Conservation (phyloP, 768 basidiomycete species). For the Tricholoma hemisulphureum region DNA sequence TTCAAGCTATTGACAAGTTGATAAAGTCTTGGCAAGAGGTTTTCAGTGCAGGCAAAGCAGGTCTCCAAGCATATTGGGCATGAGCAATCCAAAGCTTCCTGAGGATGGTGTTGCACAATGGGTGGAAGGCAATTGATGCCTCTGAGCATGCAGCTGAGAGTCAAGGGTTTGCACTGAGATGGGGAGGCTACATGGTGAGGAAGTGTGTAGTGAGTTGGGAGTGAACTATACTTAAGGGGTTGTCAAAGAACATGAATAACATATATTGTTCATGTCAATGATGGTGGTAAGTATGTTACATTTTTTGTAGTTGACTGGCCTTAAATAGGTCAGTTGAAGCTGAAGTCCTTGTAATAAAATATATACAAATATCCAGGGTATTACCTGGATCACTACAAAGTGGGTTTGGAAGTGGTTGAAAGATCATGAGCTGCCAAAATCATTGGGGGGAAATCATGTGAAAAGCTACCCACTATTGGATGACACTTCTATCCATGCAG, state of each 20-base stretch:
- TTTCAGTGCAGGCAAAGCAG: background rate
- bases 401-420: background rate
- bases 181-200: background rate
- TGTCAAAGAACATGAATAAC: too few species aligned
- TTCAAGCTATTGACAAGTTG: background rate
- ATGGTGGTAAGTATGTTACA: too few species aligned
- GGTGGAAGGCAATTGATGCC: background rate
- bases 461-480: background rate
- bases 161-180: background rate
- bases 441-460: background rate
- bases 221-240: too few species aligned
- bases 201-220: too few species aligned
- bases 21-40: background rate
- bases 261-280: too few species aligned
- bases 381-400: too few species aligned
- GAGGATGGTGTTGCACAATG: background rate
- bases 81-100: background rate
- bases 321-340: too few species aligned
- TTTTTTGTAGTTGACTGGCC: too few species aligned
- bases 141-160: too few species aligned
- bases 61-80: background rate
- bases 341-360: too few species aligned
- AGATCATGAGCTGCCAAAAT: background rate
- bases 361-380: too few species aligned
- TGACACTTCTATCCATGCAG: background rate